Percentiles rank a stretch among this genome's conserved stretches.
These are phyloP conservation scores for Pistacia vera DNA, from an alignment of 345 rosid genomes.

Conservation along the genomic window DNA sequence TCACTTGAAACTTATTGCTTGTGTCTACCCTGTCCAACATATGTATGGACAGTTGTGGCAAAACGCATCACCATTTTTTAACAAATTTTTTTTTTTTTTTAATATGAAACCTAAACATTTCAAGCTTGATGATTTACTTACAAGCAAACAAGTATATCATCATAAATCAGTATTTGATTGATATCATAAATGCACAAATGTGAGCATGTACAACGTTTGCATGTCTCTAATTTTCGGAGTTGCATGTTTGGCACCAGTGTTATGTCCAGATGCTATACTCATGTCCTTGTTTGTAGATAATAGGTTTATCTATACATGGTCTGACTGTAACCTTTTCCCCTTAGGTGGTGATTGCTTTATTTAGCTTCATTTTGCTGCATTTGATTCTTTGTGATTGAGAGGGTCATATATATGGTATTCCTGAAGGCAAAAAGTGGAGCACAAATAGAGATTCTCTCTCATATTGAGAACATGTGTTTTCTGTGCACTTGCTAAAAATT, in stretches of 20 bases:
- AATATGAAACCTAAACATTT: neutral
- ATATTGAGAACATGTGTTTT: too few relatives aligned
- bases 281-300: neutral
- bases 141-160: too few relatives aligned
- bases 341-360: neutral
- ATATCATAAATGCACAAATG: neutral
- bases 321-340: neutral
- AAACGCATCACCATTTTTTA: neutral
- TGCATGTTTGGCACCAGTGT: neutral
- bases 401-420: neutral
- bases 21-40: neutral
- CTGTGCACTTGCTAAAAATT: too few relatives aligned
- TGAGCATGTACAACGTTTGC: neutral
- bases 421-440: too few relatives aligned
- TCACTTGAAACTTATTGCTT: neutral
- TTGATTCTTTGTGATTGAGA: neutral
- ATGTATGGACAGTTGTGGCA: neutral
- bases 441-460: too few relatives aligned
- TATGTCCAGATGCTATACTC: neutral
- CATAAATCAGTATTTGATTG: neutral
- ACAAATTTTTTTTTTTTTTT: neutral
- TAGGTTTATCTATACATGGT: constrained; percentile 3
- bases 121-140: neutral
- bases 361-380: constrained; percentile 1
- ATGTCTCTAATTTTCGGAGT: neutral